Percentiles rank a stretch among this genome's conserved stretches.
These are phyloP conservation scores for Fraxinus dipetala DNA, from an alignment of 305 asterid genomes.

Conservation along the genomic window DNA sequence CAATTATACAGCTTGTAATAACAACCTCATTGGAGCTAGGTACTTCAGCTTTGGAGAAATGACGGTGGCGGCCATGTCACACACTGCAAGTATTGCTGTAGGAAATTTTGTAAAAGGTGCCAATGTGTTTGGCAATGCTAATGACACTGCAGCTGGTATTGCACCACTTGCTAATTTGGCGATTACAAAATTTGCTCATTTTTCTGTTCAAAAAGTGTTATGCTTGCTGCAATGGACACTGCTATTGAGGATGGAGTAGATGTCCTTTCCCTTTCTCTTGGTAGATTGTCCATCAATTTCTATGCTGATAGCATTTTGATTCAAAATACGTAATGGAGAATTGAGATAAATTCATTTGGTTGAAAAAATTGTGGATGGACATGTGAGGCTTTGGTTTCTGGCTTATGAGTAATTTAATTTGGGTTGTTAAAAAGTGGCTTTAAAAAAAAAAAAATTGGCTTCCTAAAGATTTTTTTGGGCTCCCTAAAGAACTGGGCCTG, in stretches of 20 bases:
- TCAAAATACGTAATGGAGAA: too few species aligned
- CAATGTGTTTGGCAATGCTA: neutral
- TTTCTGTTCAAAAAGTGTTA: constrained; percentile 15
- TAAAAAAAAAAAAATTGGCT: too few species aligned
- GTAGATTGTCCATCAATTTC: constrained; percentile 14
- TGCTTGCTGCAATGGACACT: constrained; percentile 37
- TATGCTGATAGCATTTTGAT: constrained; percentile 19
- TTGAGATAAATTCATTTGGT: too few species aligned
- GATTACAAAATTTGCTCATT: constrained; percentile 19
- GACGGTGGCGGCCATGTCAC: constrained; percentile 17
- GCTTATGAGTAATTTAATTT: too few species aligned
- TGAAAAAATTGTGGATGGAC: too few species aligned
- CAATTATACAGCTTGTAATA: constrained; percentile 11
- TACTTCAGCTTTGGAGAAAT: neutral
- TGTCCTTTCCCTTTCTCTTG: constrained; percentile 33
- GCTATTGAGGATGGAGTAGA: constrained; percentile 12
- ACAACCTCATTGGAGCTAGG: constrained; percentile 20
- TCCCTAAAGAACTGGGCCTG: too few species aligned
- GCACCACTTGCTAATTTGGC: constrained; percentile 26
- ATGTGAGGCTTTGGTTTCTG: too few species aligned
- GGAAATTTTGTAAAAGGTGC: constrained; percentile 19
- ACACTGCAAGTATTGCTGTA: constrained; percentile 20
- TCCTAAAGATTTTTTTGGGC: too few species aligned
- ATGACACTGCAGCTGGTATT: constrained; percentile 23
- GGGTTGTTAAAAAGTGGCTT: too few species aligned